Conservation (phyloP, 2,329 filamentous ascomycete genomes). For the Talaromyces sp. region DNA sequence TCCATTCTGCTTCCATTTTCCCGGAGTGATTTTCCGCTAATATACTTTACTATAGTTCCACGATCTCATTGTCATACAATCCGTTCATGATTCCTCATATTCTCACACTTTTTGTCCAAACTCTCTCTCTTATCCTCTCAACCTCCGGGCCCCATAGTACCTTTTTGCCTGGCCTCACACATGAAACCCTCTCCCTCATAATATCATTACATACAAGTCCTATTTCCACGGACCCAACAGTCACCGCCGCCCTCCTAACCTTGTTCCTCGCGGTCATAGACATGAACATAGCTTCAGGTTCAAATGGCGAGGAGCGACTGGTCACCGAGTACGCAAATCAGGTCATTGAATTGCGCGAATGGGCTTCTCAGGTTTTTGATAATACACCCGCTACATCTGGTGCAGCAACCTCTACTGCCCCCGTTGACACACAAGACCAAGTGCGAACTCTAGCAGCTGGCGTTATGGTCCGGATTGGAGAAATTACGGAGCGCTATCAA, state of each 20-base stretch:
- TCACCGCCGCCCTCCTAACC: slow-evolving; percentile 76
- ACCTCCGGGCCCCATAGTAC: slow-evolving; percentile 80
- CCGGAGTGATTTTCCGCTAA: slow-evolving; percentile 11
- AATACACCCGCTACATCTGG: slow-evolving; percentile 50
- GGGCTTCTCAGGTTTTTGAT: slow-evolving; percentile 78
- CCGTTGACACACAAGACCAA: slow-evolving; percentile 46
- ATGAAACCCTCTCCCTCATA: slow-evolving; percentile 82
- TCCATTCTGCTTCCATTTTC: background rate
- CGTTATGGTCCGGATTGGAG: slow-evolving; percentile 77
- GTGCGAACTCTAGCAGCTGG: slow-evolving; percentile 68
- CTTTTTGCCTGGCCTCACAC: slow-evolving; percentile 75
- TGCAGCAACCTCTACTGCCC: slow-evolving; percentile 61
- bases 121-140: slow-evolving; percentile 78
- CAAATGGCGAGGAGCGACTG: slow-evolving; percentile 64
- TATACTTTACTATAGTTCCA: slow-evolving; percentile 28
- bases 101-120: slow-evolving; percentile 80
- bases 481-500: slow-evolving; percentile 82
- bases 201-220: slow-evolving; percentile 63
- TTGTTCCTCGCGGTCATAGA: slow-evolving; percentile 79
- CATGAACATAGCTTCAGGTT: slow-evolving; percentile 62
- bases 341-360: slow-evolving; percentile 83
- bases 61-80: slow-evolving; percentile 50
- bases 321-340: slow-evolving; percentile 75
- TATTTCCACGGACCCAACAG: slow-evolving; percentile 62
- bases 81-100: slow-evolving; percentile 75